Evolutionary conservation across 768 basidiomycete genomes (phyloP).

Genomic region (Tulasnella sp.): DNA sequence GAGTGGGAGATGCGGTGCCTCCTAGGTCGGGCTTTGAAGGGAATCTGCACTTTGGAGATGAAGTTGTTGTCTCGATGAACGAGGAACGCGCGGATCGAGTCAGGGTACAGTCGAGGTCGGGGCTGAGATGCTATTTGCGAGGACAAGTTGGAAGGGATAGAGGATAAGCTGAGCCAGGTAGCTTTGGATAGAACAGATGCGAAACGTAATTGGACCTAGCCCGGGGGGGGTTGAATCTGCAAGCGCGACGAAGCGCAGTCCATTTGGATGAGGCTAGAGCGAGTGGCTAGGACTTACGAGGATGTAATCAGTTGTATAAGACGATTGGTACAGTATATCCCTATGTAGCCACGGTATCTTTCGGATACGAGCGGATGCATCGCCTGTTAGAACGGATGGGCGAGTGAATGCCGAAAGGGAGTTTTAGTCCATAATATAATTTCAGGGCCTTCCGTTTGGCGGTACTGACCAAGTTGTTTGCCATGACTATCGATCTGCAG

Average conservation of each 20-base stretch:
- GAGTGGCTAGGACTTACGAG: slow-evolving; percentile 45
- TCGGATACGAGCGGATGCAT: slow-evolving; percentile 61
- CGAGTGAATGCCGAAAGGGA: slow-evolving; percentile 13
- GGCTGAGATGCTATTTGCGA: background rate
- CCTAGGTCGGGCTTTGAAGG: background rate
- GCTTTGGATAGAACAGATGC: slow-evolving; percentile 50
- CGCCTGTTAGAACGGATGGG: slow-evolving; percentile 38
- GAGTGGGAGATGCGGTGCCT: background rate
- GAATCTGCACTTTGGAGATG: slow-evolving; percentile 32
- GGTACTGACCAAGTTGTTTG: slow-evolving; percentile 50
- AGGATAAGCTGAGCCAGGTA: slow-evolving; percentile 44
- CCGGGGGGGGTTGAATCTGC: no score
- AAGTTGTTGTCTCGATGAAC: slow-evolving; percentile 39
- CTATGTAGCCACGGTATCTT: slow-evolving; percentile 69
- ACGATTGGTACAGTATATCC: slow-evolving; percentile 77
- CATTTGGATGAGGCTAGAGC: no score
- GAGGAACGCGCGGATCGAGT: slow-evolving; percentile 38
- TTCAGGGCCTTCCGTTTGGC: background rate
- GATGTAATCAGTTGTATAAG: slow-evolving; percentile 76
- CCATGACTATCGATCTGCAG: slow-evolving; percentile 76
- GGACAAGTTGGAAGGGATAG: background rate
- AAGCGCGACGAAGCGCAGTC: no score
- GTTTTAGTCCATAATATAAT: background rate
- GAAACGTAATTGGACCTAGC: slow-evolving; percentile 62
- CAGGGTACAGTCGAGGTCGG: background rate